Evolutionary conservation across 1,284 basidiomycete species (phyloP).

Genomic region (Coniferiporia sulphurascens): DNA sequence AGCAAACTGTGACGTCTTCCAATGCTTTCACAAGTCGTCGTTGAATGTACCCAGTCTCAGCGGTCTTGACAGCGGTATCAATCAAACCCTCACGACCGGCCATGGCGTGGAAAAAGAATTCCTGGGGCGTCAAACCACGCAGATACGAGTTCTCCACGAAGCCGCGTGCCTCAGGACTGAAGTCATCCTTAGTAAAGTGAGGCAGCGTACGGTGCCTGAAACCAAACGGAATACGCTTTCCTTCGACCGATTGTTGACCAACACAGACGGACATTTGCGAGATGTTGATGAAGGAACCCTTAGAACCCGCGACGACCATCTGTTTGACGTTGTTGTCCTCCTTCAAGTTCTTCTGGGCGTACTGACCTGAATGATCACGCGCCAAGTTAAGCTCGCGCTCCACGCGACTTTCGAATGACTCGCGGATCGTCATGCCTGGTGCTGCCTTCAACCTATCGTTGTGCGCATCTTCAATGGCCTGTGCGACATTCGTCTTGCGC

Average conservation of each 20-base stretch:
- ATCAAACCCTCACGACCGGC: conserved; percentile 98
- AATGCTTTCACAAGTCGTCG: conserved; percentile 96
- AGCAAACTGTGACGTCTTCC: conserved; percentile 96
- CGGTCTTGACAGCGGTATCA: conserved; percentile 99
- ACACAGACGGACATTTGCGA: conserved; percentile 99
- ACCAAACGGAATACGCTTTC: conserved; percentile 96
- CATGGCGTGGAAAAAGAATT: conserved; percentile 99
- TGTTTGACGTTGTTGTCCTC: conserved; percentile 99
- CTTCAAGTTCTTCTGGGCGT: conserved; percentile 93
- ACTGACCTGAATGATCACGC: conserved; percentile 93
- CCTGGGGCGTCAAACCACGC: conserved; percentile 94
- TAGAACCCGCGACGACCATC: conserved; percentile 99
- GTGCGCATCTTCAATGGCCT: conserved; percentile 74
- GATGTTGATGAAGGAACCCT: conserved; percentile 99
- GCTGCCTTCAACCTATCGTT: conserved; percentile 81
- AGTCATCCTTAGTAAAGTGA: conserved; percentile 99
- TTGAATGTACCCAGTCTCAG: conserved; percentile 99
- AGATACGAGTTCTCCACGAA: conserved; percentile 99
- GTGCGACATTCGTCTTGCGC: conserved; percentile 72
- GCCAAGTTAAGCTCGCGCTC: conserved; percentile 92
- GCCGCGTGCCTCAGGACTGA: conserved; percentile 96
- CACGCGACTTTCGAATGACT: conserved; percentile 94
- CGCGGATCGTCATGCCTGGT: conserved; percentile 98
- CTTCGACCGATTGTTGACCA: conserved; percentile 97
- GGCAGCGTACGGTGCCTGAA: conserved; percentile 96